phyloP scores from a whole-genome alignment of 352 stramenopile species.

The Plasmopara halstedii region DNA sequence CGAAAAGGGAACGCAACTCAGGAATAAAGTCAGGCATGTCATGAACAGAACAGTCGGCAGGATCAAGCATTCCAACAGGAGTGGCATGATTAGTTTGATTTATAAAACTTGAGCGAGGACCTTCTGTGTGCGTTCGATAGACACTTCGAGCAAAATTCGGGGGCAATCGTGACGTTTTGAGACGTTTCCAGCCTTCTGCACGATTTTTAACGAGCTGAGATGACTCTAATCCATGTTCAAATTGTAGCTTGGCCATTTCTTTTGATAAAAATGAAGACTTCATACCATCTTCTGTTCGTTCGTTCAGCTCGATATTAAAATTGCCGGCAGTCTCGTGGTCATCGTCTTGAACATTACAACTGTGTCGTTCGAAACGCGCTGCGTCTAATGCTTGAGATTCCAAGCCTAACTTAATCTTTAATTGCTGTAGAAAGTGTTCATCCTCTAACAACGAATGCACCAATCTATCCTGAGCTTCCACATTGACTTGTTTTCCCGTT shows the following conservation, averaged over 20 bases:
- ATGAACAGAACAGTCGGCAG: conserved; percentile 46
- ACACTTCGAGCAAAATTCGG: conserved; percentile 53
- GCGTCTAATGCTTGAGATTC: conserved; percentile 3
- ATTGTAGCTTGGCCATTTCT: conserved; percentile 55
- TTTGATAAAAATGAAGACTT: conserved; percentile 39
- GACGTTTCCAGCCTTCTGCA: conserved; percentile 68
- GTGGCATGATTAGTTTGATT: conserved; percentile 59
- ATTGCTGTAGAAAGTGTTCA: conserved; percentile 47
- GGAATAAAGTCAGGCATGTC: conserved; percentile 53
- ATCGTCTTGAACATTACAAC: no score
- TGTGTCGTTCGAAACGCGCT: conserved; percentile 2
- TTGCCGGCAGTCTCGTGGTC: conserved; percentile 18
- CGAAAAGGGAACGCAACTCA: conserved; percentile 46
- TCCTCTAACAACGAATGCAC: conserved; percentile 38
- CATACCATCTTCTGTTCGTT: conserved; percentile 38
- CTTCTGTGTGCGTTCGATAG: conserved; percentile 46
- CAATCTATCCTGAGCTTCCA: conserved; percentile 23
- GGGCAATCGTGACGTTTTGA: conserved; percentile 47
- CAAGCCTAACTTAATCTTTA: conserved; percentile 58
- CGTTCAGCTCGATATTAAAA: conserved; percentile 33
- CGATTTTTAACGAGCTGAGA: conserved; percentile 13
- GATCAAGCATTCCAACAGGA: conserved; percentile 64
- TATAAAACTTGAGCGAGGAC: conserved; percentile 49
- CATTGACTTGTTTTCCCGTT: conserved; percentile 21
- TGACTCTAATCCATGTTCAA: conserved; percentile 10